Evolutionary conservation across 2,329 filamentous ascomycete species (phyloP).

Genomic region (Laburnicola sp.): DNA sequence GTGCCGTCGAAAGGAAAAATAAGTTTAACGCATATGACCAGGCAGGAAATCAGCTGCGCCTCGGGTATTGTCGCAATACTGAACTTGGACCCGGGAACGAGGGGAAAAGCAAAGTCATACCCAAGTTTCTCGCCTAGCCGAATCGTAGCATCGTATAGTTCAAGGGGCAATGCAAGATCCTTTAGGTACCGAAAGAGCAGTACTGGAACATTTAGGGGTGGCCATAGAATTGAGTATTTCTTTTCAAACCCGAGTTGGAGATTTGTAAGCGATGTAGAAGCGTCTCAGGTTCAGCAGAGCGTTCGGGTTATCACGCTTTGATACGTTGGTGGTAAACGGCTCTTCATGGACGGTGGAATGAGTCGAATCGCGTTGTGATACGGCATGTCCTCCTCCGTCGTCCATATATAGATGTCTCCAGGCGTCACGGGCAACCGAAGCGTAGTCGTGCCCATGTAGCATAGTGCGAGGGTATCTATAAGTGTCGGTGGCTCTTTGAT

Average conservation of each 20-base stretch:
- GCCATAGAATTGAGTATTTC: slow-evolving; percentile 72
- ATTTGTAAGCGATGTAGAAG: slow-evolving; percentile 67
- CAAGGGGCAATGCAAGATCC: slow-evolving; percentile 73
- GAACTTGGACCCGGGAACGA: slow-evolving; percentile 27
- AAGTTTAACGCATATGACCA: slow-evolving; percentile 78
- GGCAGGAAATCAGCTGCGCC: slow-evolving; percentile 67
- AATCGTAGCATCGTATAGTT: slow-evolving; percentile 64
- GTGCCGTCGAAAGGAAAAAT: slow-evolving; percentile 72
- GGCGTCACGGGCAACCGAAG: slow-evolving; percentile 76
- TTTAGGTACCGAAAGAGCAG: slow-evolving; percentile 71
- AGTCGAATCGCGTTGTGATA: slow-evolving; percentile 66
- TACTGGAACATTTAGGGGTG: slow-evolving; percentile 70
- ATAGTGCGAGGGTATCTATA: slow-evolving; percentile 74
- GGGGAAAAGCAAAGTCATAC: slow-evolving; percentile 62
- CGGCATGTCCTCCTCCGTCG: slow-evolving; percentile 66
- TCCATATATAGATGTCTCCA: slow-evolving; percentile 71
- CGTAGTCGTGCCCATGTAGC: slow-evolving; percentile 77
- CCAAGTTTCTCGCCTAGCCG: slow-evolving; percentile 57
- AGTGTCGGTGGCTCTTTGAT: slow-evolving; percentile 64
- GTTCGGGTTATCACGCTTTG: slow-evolving; percentile 61
- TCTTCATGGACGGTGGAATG: slow-evolving; percentile 66
- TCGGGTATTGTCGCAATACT: slow-evolving; percentile 61
- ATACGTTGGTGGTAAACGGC: slow-evolving; percentile 65
- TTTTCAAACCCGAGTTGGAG: slow-evolving; percentile 65
- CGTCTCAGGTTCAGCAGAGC: slow-evolving; percentile 54